Conservation (phyloP, 2,329 filamentous ascomycete genomes). For the Penicillium glabrum region DNA sequence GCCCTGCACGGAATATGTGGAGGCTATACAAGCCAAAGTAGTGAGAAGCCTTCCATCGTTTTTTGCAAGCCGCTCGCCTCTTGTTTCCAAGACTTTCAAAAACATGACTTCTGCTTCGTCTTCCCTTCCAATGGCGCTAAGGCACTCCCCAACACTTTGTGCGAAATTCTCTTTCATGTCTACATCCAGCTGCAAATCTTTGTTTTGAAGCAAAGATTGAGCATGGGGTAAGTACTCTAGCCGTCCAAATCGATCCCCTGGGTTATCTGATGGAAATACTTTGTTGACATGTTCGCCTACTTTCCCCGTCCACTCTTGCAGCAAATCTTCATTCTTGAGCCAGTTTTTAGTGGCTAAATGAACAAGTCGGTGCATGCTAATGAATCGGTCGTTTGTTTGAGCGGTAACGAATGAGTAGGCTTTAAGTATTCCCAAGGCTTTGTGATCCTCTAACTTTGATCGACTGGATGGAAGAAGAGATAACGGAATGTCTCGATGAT, state of each 20-base stretch:
- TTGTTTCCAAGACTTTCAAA: neutral
- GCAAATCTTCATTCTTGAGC: conserved; percentile 5
- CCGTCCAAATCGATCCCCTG: conserved; percentile 10
- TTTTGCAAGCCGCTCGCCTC: neutral
- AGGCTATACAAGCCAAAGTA: neutral
- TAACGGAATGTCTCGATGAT: conserved; percentile 13
- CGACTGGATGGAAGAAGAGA: conserved; percentile 10
- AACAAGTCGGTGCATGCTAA: conserved; percentile 14
- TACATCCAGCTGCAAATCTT: neutral
- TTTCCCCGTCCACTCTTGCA: neutral
- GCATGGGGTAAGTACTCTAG: conserved; percentile 15
- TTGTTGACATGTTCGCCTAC: conserved; percentile 1
- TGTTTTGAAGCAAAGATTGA: neutral
- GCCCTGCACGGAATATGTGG: neutral
- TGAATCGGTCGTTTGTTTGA: neutral
- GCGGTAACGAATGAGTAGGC: conserved; percentile 13
- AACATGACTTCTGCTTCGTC: neutral
- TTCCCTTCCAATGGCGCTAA: neutral
- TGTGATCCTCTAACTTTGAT: neutral
- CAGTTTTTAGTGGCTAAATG: conserved; percentile 16
- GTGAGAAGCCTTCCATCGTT: neutral
- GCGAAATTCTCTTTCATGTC: neutral
- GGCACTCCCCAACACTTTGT: neutral
- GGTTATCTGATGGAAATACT: conserved; percentile 5
- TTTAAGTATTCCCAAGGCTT: conserved; percentile 13